Conservation (phyloP, 441 rosid genomes). For the Omphalea diandra region DNA sequence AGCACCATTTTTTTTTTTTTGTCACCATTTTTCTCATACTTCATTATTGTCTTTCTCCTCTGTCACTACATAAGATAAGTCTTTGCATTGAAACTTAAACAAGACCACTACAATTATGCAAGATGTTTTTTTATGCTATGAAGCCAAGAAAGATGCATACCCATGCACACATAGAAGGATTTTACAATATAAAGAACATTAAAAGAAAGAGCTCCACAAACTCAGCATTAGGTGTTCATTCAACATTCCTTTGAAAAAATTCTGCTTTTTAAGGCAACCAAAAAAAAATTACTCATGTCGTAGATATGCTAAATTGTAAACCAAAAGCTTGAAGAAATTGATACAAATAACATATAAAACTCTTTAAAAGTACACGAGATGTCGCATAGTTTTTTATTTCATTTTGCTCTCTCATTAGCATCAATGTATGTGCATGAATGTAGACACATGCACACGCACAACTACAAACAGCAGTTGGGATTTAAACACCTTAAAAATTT, state of each 20-base stretch:
- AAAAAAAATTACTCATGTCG: neutral
- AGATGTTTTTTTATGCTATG: neutral
- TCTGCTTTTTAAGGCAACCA: neutral
- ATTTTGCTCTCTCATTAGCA: neutral
- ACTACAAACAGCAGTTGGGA: neutral
- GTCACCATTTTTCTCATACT: neutral
- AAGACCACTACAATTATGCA: neutral
- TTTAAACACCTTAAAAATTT: neutral
- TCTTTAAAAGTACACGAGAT: no score
- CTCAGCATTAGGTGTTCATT: neutral
- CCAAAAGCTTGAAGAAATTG: neutral
- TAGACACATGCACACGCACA: neutral
- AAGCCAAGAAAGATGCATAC: neutral
- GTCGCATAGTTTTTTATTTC: neutral
- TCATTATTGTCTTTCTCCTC: neutral
- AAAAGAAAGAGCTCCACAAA: neutral
- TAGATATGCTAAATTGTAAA: neutral
- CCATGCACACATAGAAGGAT: neutral
- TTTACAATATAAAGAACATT: neutral
- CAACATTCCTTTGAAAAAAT: neutral
- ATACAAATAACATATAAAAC: no score
- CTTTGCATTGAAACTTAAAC: neutral
- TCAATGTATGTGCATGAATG: neutral
- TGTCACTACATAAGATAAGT: neutral
- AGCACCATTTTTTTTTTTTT: neutral